A percentile compares a stretch with the other conserved stretches of the same genome.
These are phyloP conservation scores for Hypoxylon rickii DNA, from an alignment of 495 filamentous ascomycete genomes.

Conservation along the genomic window DNA sequence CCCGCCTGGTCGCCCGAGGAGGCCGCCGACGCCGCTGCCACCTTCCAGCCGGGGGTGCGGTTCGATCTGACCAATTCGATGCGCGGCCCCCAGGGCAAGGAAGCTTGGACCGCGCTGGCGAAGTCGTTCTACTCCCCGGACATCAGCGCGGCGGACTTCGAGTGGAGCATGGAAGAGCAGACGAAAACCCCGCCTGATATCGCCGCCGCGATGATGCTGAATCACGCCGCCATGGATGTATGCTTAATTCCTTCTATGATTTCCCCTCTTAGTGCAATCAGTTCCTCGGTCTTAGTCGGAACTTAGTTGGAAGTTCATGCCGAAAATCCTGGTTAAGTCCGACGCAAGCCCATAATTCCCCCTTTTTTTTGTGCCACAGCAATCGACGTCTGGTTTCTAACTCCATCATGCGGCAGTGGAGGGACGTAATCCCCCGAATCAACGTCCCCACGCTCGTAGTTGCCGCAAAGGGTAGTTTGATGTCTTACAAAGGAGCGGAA, in stretches of 20 bases:
- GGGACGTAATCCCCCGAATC: conserved; percentile 28
- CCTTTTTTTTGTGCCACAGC: no score
- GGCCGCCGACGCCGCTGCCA: not conserved
- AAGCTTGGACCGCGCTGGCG: not conserved
- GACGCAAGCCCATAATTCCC: no score
- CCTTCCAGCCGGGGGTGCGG: conserved; percentile 1
- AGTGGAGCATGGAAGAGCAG: conserved; percentile 14
- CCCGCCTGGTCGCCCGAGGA: conserved; percentile 22
- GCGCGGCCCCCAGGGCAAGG: conserved; percentile 8
- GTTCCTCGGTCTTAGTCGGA: no score
- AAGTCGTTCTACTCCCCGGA: conserved; percentile 16
- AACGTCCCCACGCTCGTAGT: conserved; percentile 24
- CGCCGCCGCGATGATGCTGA: conserved; percentile 15
- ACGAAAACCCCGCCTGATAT: conserved; percentile 9
- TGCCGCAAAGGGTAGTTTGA: not conserved
- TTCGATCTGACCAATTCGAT: conserved; percentile 10
- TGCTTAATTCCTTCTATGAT: not conserved
- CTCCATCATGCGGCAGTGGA: no score
- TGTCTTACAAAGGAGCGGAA: conserved; percentile 4
- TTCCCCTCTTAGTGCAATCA: no score
- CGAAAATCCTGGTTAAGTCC: no score
- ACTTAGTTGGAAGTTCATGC: no score
- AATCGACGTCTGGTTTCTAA: no score
- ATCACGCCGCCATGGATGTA: conserved; percentile 11
- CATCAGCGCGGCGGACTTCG: conserved; percentile 7